Evolutionary conservation across 2,329 filamentous ascomycete genomes (phyloP).

Genomic region (Mariannaea sp.): DNA sequence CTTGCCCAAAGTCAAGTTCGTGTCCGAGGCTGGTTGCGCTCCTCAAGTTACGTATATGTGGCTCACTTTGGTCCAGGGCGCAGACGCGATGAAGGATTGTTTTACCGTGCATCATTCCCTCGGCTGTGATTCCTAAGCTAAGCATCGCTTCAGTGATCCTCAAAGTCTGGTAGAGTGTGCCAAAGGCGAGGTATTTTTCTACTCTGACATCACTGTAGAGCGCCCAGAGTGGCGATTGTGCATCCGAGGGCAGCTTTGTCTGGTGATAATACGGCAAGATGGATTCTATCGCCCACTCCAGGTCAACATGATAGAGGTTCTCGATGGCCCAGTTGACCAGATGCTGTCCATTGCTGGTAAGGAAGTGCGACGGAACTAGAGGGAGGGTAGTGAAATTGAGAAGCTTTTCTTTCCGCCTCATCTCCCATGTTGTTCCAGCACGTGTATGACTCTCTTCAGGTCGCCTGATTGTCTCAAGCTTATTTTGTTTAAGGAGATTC

Average conservation of each 20-base stretch:
- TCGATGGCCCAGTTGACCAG: constrained; percentile 13
- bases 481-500: not conserved
- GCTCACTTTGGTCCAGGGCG: not conserved
- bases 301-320: not conserved
- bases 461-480: not conserved
- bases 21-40: not conserved
- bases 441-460: not conserved
- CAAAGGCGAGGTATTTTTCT: not conserved
- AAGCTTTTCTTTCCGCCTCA: not conserved
- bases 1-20: not conserved
- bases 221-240: not conserved
- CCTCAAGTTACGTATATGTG: not conserved
- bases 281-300: constrained; percentile 2
- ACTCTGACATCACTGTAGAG: not conserved
- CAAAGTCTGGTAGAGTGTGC: not conserved
- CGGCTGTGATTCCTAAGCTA: not conserved
- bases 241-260: not conserved
- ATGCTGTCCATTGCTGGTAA: not conserved
- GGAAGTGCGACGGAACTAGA: not conserved
- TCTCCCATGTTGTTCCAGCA: not conserved
- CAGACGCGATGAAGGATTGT: constrained; percentile 1
- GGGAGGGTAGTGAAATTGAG: not conserved
- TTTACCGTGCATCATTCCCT: not conserved
- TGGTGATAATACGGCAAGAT: not conserved
- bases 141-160: not conserved